Evolutionary conservation across 1,284 basidiomycete genomes (phyloP), one percentile per base, ranked within the genome.

Genomic region (Marasmius oreades): DNA sequence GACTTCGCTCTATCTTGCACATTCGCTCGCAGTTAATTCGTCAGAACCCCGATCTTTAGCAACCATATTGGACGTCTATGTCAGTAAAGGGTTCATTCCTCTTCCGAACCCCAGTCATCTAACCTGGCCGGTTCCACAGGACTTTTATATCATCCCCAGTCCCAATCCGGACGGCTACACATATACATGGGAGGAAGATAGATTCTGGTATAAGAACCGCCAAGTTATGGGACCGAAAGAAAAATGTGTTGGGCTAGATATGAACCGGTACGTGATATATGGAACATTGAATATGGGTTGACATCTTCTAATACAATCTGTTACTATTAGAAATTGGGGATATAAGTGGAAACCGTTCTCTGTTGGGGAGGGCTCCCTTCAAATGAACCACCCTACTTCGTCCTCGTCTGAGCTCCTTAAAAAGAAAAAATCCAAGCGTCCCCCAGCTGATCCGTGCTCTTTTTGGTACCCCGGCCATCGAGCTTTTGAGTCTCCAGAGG

Each of bases 121-220:
- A 8, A 53, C n/a, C n/a, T n/a, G 18, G 44, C 34, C 28, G 37
- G 16, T 16, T 10, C n/a, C 28, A 46, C 51, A 86, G 83, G 80
- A 84, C 42, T 88, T 95, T 67, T 85, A 90, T 54, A 79, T 95
- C 58, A 76, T 95, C 8, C 90, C 92, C 0, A 74, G 84, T 0
- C 82, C 90, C 5, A 95, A 95, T 65, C 91, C 91, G 5, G 93
- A 95, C 64, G 93, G 93, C 0, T 93, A 93, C 65, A 79, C 74
- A 1, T 89, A 86, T 66, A 86, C 81, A 24, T 84, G 82, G 82
- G 79, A 84, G 53, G 70, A 67, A 22, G 85, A 90, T 58, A 80
- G 92, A 1, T 81, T 90, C 62, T 95, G 92, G 92, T 83, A 89
- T 67, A 94, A 95, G 76, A 94, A 91, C 63, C 78, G 92, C 2